Evolutionary conservation across 2,329 filamentous ascomycete genomes (phyloP), one percentile per base, ranked within the genome.

Genomic region (Chrysosporium queenslandicum): DNA sequence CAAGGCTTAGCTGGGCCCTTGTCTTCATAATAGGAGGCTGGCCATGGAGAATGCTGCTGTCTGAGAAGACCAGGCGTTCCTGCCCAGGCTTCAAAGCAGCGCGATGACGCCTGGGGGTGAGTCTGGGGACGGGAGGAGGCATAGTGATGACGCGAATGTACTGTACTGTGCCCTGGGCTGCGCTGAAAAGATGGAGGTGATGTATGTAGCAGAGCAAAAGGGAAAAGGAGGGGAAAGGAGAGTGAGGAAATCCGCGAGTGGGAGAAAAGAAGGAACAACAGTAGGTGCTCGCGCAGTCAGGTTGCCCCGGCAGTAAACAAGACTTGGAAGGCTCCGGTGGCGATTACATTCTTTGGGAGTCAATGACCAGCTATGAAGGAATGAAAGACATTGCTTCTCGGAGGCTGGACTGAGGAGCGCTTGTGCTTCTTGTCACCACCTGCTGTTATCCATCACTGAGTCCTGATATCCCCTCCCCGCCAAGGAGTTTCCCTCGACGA

Each of bases 1-100:
- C 58, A 58, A 68, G 64, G 36, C 63, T 68, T 66, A 68, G 65
- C 64, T 68, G 59, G 48, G 66, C 64, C 47, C 53, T 57, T 18
- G 61, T 62, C 52, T 61, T 64, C 37, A 58, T 53, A 25, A 61
- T 51, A 36, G 60, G 59, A 29, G 54, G 55, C 34, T 56, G 52
- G 30, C 56, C 58, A 51, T 57, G 55, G 18, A 56, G 52, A 42
- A 57, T 41, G 16, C 53, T 52, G 30, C 49, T 53, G 46, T 57
- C 52, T 42, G 56, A 55, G 45, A 53, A 55, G 11, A 58, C 43
- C 14, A 58, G 29, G 46, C 56, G 53, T 23, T 58, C 56, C 40
- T 54, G 51, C 23, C 53, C 56, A 40, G 53, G 51, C 34, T 57
- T 50, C 14, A 58, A 18, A 5, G 41, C 21, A 20, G 54, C 37